Evolutionary conservation across 139 green algal genomes (phyloP).

Genomic region (Chlamydomonas applanata): DNA sequence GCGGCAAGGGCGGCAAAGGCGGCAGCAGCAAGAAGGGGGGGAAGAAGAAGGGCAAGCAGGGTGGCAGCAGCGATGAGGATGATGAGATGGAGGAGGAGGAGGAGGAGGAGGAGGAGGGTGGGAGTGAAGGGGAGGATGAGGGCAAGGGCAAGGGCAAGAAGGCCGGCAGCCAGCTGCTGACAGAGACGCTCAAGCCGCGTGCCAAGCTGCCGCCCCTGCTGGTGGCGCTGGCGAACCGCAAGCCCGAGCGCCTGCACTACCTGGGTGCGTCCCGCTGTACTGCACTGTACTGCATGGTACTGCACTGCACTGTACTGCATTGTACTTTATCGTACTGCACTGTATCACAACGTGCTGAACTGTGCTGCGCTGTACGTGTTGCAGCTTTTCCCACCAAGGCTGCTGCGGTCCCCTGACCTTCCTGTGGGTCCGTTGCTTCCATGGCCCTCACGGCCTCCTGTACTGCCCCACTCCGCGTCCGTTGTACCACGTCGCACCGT

Average conservation of each 20-base stretch:
- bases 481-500: neutral
- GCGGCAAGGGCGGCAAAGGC: neutral
- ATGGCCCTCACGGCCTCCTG: neutral
- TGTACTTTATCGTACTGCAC: too few species aligned
- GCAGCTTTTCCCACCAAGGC: too few species aligned
- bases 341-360: too few species aligned
- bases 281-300: neutral
- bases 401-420: neutral
- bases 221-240: constrained; percentile 68
- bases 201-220: constrained; percentile 87
- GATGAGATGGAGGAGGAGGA: constrained; percentile 13
- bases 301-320: neutral
- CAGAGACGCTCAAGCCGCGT: constrained; percentile 77
- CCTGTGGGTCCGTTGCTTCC: too few species aligned
- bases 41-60: neutral
- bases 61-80: neutral
- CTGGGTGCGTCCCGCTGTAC: constrained; percentile 51
- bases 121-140: constrained; percentile 14
- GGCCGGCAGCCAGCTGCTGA: constrained; percentile 48
- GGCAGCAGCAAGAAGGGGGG: constrained; percentile 33
- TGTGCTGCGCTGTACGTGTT: too few species aligned
- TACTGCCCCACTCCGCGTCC: neutral
- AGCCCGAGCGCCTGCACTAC: constrained; percentile 90
- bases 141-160: neutral
- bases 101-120: constrained; percentile 9